Conservation (phyloP, 257 asterid genomes). For the Henckelia pumila region DNA sequence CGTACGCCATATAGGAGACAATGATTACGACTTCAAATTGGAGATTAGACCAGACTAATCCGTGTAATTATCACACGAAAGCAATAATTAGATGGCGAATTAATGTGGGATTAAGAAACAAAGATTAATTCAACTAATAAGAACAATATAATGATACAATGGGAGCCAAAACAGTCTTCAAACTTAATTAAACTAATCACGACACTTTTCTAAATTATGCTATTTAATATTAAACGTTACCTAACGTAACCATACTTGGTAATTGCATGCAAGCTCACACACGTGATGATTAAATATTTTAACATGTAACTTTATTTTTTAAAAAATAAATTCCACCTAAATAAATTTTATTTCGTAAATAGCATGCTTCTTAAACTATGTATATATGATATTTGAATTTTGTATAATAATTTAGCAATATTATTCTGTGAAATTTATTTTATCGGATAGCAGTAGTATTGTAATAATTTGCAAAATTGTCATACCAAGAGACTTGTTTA, state of each 20-base stretch:
- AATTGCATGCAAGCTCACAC: not conserved
- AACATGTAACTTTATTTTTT: no score
- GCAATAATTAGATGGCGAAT: slow-evolving; percentile 10
- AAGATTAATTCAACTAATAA: slow-evolving; percentile 12
- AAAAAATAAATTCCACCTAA: no score
- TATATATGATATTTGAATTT: no score
- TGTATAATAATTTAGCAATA: no score
- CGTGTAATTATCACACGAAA: not conserved
- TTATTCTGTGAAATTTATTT: no score
- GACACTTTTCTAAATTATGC: not conserved
- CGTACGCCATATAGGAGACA: not conserved
- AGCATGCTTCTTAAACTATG: no score
- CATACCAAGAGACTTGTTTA: no score
- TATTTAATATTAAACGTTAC: not conserved
- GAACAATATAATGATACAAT: not conserved
- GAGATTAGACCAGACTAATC: not conserved
- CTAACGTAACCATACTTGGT: not conserved
- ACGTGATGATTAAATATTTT: no score
- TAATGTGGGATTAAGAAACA: not conserved
- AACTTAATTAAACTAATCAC: slow-evolving; percentile 23
- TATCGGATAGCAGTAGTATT: no score
- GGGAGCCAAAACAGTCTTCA: slow-evolving; percentile 30
- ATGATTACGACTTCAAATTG: not conserved
- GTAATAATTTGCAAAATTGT: no score
- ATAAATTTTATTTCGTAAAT: no score